Evolutionary conservation across 371 early-diverging fungal genomes (phyloP), one percentile per base, ranked within the genome.

Genomic region (Capniomyces stellatus): DNA sequence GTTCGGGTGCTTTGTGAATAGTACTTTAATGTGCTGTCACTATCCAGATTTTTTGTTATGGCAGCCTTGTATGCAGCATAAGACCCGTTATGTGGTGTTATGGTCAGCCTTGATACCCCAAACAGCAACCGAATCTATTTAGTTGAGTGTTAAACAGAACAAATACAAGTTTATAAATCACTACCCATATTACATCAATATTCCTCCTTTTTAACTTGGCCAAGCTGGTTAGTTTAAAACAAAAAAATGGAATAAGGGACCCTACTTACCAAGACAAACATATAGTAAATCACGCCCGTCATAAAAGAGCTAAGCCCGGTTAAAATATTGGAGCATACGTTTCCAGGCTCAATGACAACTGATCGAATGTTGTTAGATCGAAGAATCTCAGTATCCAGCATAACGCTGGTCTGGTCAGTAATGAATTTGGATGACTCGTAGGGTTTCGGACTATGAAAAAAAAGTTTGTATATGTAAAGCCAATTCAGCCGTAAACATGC

Each of bases 351-450:
- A 0, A 79, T 78, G 13, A 75, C 71, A 35, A 74, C 69, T 2
- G 80, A 78, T 2, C 61, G 40, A 3, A 73, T 63, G 19, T 63
- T 52, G 3, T 44, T 43, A 40, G 52, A 42, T 3, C 25, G 40
- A 30, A 56, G 48, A 4, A 47, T 39, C 27, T 39, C 48, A 12
- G 1, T 35, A 57, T 80, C 77, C 47, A 78, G 60, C 0, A 63
- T 70, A 4, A 76, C 50, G 0, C 76, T 71, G 24, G 81, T 61
- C 30, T 82, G 59, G 64, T 87, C 85, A 8, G 73, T 69, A 0
- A 80, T 76, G 71, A 77, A 82, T 55, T 87, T 87, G 1, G 85
- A 84, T 13, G 83, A 81, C 61, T 87, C 85, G 61, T 87, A 87
- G 2, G 87, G 80, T 23, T 66, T 61, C 21, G n/a, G 15, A 23